Conservation (phyloP, 2,329 filamentous ascomycete genomes). For the Cadophora gregata region DNA sequence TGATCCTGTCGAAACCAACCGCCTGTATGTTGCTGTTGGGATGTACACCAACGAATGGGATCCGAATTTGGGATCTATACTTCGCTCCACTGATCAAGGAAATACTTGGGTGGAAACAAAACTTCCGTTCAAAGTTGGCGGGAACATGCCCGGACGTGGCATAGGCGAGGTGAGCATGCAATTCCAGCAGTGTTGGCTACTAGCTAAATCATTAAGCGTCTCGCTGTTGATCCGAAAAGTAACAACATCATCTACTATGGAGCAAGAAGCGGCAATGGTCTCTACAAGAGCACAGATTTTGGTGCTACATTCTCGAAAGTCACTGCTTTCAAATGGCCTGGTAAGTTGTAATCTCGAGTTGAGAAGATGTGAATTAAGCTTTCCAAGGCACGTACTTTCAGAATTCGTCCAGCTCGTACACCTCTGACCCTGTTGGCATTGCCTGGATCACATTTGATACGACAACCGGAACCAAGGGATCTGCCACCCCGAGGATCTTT, state of each 20-base stretch:
- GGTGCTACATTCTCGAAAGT: conserved; percentile 61
- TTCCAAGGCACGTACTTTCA: conserved; percentile 35
- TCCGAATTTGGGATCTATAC: conserved; percentile 59
- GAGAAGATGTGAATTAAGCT: conserved; percentile 4
- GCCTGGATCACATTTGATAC: conserved; percentile 38
- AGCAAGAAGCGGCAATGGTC: conserved; percentile 61
- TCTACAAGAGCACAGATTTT: conserved; percentile 63
- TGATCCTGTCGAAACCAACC: conserved; percentile 57
- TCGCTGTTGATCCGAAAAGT: conserved; percentile 63
- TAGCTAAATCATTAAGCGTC: conserved; percentile 43
- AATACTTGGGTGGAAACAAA: conserved; percentile 56
- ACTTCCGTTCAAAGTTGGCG: conserved; percentile 64
- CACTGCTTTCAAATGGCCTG: conserved; percentile 55
- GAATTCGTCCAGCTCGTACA: conserved; percentile 25
- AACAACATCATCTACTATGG: conserved; percentile 64
- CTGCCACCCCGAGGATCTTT: conserved; percentile 37
- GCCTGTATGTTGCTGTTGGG: conserved; percentile 60
- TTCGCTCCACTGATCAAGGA: conserved; percentile 60
- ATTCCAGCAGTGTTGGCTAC: neutral
- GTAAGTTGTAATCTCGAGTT: conserved; percentile 48
- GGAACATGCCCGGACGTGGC: conserved; percentile 66
- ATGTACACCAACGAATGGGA: conserved; percentile 68
- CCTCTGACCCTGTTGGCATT: conserved; percentile 33
- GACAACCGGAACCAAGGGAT: conserved; percentile 30
- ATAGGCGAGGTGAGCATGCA: conserved; percentile 52